Base-by-base conservation (phyloP, 495 filamentous ascomycete species). In the Aspergillus conjunctus region DNA sequence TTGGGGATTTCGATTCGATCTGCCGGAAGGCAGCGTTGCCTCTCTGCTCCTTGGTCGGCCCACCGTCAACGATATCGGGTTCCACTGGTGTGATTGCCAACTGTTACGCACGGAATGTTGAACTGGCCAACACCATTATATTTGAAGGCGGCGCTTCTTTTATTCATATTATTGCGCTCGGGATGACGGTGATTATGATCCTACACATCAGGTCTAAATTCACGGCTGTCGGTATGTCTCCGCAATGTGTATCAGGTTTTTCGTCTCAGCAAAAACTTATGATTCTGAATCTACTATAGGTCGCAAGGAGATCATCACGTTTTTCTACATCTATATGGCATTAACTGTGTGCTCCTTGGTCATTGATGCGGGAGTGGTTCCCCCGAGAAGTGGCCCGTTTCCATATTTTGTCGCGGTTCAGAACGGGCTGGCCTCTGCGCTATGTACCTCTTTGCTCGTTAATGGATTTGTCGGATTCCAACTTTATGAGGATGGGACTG, bases 401-500 rank as follows among this genome's bases (percentile, higher is more conserved):
- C 88, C 92, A 3, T 99, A 97, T 77, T 97, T 99, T 66, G 87
- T 88, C 64, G 90, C 93, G 31, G 87, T 88, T 14, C 94, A 99
- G 69, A 86, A 85, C 61, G 94, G 95, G n/a, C 81, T 99, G 59
- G 79, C 86, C n/a, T 96, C 92, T 17, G 92, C 94, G 11, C 79
- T 94, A 18, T 90, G 91, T 71, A 93, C 90, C 10, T 95, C 89
- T 74, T 81, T 99, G 43, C 77, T 98, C 57, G 90, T 99, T 80
- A 98, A 98, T 72, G 94, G 95, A 31, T 99, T 99, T 71, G 93
- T 99, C 43, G 94, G 94, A 37, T 99, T 98, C 77, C 95, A 98
- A 76, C 83, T 99, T 6, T 99, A 98, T 73, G 94, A 99, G 74
- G 94, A 99, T 71, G 94, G 94, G n/a, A 99, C 94, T 2, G 87